Evolutionary conservation across 257 asterid species (phyloP), one percentile per base, ranked within the genome.

Genomic region (Salvia miltiorrhiza): DNA sequence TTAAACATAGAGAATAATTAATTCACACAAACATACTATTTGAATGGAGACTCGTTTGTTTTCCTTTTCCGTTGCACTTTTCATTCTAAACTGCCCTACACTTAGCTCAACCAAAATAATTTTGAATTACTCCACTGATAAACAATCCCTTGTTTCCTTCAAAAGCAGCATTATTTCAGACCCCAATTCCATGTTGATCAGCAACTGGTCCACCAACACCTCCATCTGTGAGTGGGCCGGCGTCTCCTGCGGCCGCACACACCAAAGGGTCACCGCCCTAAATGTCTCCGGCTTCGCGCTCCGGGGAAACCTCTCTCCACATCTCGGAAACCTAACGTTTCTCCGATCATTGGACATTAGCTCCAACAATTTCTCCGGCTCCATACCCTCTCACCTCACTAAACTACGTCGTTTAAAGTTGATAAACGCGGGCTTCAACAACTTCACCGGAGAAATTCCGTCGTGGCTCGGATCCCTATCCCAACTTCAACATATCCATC

Each of bases 251-350:
- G 58, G 48, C 55, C 0, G 5, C 9, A 47, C 33, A 19, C 73
- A 39, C 14, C 53, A 20, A 1, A 60, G 84, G 47, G 79, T 85
- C 44, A 69, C 47, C 3, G 37, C 81, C 40, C 54, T 85, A 33
- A 24, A 73, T 2, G 13, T 73, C 11, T 66, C 87, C 3, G 52
- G 71, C 21, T n/a, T n/a, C n/a, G n/a, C n/a, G n/a, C n/a, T n/a
- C n/a, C n/a, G n/a, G n/a, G n/a, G n/a, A n/a, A n/a, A 61, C 49
- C 28, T 68, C 13, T 1, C 79, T 13, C 79, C 75, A 1, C 66
- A 41, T 30, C 65, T 74, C 1, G 74, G 70, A 28, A 67, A 74
- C 33, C 13, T 67, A 20, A 59, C 79, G 7, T 68, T 60, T 9
- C 70, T 74, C 3, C 43, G 28, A 19, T 67, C 21, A 2, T 28